Base-by-base conservation (phyloP, 768 basidiomycete genomes). In the Ramaria rubella region DNA sequence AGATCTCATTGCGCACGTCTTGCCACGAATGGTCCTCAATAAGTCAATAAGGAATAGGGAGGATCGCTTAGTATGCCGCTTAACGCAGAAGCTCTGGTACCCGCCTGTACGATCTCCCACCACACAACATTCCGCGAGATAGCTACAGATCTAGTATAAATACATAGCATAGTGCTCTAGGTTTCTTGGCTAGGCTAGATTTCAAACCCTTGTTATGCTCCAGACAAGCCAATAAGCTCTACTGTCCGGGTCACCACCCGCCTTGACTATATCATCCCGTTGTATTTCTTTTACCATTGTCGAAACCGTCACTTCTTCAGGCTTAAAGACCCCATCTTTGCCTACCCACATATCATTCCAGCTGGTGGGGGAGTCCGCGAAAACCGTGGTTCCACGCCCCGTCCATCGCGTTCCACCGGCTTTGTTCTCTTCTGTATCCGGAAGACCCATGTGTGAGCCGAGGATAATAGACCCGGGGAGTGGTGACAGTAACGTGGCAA, bases 341-440 rank as follows among this genome's bases (percentile, higher is more conserved):
- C 68, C 69, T 40, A 69, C 67, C 72, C 74, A 75, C 31, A 75
- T 60, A 11, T 64, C 65, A 26, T 58, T 31, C 73, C 72, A 75
- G 59, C 65, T 73, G 34, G 70, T 66, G 0, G 72, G 69, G 21
- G 69, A 72, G 55, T 75, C 73, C 49, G 12, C 45, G 48, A 48
- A 48, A 7, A 29, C 30, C 5, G 42, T 15, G 29, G 31, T 30
- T 19, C 53, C 53, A 19, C 38, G 21, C 6, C 6, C 31, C 8
- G 55, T 48, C 31, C 1, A 2, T 31, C 7, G 27, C 14, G 21
- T 31, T 23, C 44, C 49, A 11, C 43, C 44, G 17, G 19, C 19
- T 30, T 56, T 49, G 33, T 46, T 14, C 19, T 34, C 55, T 21
- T 56, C 44, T n/a, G 26, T 23, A 23, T 56, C 55, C 1, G 55